Evolutionary conservation across 257 asterid species (phyloP).

Genomic region (Scutellaria barbata): DNA sequence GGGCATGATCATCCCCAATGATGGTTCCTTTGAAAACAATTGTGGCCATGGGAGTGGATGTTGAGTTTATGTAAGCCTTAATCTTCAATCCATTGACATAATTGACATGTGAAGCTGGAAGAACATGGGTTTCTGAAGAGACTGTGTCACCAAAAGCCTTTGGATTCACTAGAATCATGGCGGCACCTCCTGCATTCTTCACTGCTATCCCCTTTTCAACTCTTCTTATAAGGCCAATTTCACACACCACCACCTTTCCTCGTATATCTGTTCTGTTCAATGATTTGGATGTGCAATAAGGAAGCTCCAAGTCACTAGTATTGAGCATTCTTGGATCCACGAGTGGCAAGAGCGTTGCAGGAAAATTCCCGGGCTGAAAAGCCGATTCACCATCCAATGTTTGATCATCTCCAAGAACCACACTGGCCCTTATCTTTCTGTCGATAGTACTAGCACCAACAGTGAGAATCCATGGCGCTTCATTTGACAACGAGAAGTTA

Average conservation of each 20-base stretch:
- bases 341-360: slow-evolving; percentile 18
- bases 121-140: slow-evolving; percentile 16
- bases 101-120: slow-evolving; percentile 21
- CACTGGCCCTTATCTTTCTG: slow-evolving; percentile 34
- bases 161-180: slow-evolving; percentile 26
- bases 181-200: slow-evolving; percentile 35
- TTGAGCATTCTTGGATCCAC: slow-evolving; percentile 28
- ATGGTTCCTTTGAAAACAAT: slow-evolving; percentile 23
- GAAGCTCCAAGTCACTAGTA: not conserved
- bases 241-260: slow-evolving; percentile 45
- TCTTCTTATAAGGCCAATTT: not conserved
- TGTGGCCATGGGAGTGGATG: slow-evolving; percentile 19
- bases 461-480: slow-evolving; percentile 46
- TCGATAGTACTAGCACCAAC: slow-evolving; percentile 46
- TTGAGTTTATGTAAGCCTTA: slow-evolving; percentile 24
- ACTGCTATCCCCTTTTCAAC: slow-evolving; percentile 22
- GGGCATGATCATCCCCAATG: slow-evolving; percentile 31
- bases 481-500: not conserved
- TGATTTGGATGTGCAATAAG: not conserved
- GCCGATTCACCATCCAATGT: slow-evolving; percentile 26
- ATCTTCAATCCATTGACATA: slow-evolving; percentile 26
- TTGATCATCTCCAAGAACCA: slow-evolving; percentile 28
- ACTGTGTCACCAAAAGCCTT: too few relatives aligned
- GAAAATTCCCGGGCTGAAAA: not conserved
- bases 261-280: not conserved